phyloP scores from a whole-genome alignment of 495 filamentous ascomycete genomes.

The Penicillium herquei region DNA sequence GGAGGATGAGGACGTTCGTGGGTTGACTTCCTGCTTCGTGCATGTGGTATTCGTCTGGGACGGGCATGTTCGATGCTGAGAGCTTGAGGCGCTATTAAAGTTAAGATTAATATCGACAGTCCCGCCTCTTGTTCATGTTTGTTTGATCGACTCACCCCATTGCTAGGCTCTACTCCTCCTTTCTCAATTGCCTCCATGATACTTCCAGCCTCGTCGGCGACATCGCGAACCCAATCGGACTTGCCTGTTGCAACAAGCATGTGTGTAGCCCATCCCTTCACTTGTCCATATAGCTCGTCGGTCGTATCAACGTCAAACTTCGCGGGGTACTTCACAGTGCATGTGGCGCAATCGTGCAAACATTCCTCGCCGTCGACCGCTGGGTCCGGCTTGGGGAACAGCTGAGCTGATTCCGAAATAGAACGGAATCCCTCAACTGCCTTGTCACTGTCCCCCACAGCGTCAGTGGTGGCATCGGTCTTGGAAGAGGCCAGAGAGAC shows the following conservation, averaged over 20 bases:
- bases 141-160: constrained; percentile 60
- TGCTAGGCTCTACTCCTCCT: constrained; percentile 59
- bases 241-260: constrained; percentile 91
- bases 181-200: constrained; percentile 89
- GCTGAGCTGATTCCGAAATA: constrained; percentile 32
- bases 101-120: constrained; percentile 3
- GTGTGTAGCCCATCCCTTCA: constrained; percentile 89
- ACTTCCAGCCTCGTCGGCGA: constrained; percentile 87
- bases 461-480: constrained; percentile 24
- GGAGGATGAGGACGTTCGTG: constrained; percentile 82
- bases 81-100: constrained; percentile 72
- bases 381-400: constrained; percentile 56
- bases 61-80: constrained; percentile 89
- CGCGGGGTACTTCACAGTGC: constrained; percentile 73
- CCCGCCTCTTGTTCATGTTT: no score
- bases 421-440: constrained; percentile 39
- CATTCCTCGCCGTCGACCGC: constrained; percentile 87
- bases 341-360: constrained; percentile 83
- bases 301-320: constrained; percentile 72
- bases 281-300: constrained; percentile 78
- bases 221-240: constrained; percentile 89
- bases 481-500: constrained; percentile 27
- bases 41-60: constrained; percentile 58
- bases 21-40: constrained; percentile 60
- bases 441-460: constrained; percentile 21